These are phyloP conservation scores for Boletellus sp. DNA, from an alignment of 768 basidiomycete species.

Conservation along the genomic window DNA sequence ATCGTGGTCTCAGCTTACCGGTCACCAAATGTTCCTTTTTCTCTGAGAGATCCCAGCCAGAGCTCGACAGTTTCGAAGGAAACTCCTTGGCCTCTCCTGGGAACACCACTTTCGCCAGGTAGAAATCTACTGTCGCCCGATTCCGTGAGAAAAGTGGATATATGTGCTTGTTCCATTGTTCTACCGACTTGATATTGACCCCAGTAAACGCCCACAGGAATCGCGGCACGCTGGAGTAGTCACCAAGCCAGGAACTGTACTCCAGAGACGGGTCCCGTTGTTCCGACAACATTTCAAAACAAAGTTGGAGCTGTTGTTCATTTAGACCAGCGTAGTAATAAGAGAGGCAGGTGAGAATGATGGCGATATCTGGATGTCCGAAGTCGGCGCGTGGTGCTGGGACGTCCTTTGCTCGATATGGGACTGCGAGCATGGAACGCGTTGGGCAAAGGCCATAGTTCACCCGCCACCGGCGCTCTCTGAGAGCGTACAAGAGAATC, in stretches of 20 bases:
- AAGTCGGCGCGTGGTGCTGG: constrained; percentile 25
- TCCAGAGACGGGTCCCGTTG: constrained; percentile 16
- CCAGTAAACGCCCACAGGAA: constrained; percentile 31
- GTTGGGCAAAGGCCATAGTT: constrained; percentile 18
- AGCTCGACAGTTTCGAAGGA: constrained; percentile 18
- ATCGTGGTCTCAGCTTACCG: neutral
- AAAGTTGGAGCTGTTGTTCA: neutral
- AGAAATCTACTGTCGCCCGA: constrained; percentile 38
- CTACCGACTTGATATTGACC: constrained; percentile 39
- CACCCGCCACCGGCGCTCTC: constrained; percentile 25
- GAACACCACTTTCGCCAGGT: constrained; percentile 43
- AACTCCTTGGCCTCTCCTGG: constrained; percentile 35
- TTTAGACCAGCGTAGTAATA: constrained; percentile 27
- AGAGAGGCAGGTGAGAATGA: constrained; percentile 10
- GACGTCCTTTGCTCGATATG: constrained; percentile 26
- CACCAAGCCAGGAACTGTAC: constrained; percentile 18
- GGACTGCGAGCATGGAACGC: constrained; percentile 23
- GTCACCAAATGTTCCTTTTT: neutral
- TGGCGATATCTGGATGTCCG: constrained; percentile 24
- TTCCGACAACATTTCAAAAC: neutral
- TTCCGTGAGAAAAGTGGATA: constrained; percentile 33
- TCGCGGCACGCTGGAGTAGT: constrained; percentile 26
- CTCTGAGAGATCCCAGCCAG: constrained; percentile 8
- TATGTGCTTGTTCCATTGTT: constrained; percentile 27
- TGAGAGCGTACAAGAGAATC: constrained; percentile 15